Conservation (phyloP, 1,284 basidiomycete genomes). For the Rhodotorula glutinis region DNA sequence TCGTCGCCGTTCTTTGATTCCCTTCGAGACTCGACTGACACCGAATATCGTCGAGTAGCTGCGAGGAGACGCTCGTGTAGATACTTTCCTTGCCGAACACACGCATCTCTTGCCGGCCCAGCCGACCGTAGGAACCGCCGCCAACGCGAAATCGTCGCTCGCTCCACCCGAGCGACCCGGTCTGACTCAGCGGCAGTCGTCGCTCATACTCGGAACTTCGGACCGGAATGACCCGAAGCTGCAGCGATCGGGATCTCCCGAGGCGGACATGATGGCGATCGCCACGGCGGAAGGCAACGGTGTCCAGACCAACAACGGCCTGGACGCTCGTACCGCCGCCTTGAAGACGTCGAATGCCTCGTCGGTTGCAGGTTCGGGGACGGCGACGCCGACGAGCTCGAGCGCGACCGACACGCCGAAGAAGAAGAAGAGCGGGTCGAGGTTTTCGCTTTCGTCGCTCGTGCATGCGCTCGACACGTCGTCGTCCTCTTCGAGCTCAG, state of each 20-base stretch:
- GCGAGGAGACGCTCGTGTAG: slow-evolving; percentile 30
- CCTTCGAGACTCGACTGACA: too few species aligned
- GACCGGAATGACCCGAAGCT: neutral
- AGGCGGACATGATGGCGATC: neutral
- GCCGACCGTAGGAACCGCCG: neutral
- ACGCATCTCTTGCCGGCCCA: slow-evolving; percentile 23
- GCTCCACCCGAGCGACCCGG: slow-evolving; percentile 1
- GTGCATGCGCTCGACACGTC: slow-evolving; percentile 15
- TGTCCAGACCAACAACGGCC: too few species aligned
- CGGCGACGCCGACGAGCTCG: neutral
- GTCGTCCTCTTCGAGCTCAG: slow-evolving; percentile 2
- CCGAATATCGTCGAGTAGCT: too few species aligned
- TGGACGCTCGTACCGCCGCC: neutral
- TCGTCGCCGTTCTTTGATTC: too few species aligned
- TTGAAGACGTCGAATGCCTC: neutral
- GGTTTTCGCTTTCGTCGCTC: slow-evolving; percentile 23
- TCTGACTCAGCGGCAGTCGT: slow-evolving; percentile 3
- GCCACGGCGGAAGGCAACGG: neutral
- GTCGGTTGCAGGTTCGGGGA: neutral
- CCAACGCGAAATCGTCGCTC: neutral
- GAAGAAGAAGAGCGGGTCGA: slow-evolving; percentile 22
- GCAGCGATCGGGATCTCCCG: slow-evolving; percentile 4
- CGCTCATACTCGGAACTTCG: slow-evolving; percentile 15
- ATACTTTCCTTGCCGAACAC: slow-evolving; percentile 27
- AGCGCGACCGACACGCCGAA: neutral